Conservation (phyloP, 768 basidiomycete species). For the Russula foetens region DNA sequence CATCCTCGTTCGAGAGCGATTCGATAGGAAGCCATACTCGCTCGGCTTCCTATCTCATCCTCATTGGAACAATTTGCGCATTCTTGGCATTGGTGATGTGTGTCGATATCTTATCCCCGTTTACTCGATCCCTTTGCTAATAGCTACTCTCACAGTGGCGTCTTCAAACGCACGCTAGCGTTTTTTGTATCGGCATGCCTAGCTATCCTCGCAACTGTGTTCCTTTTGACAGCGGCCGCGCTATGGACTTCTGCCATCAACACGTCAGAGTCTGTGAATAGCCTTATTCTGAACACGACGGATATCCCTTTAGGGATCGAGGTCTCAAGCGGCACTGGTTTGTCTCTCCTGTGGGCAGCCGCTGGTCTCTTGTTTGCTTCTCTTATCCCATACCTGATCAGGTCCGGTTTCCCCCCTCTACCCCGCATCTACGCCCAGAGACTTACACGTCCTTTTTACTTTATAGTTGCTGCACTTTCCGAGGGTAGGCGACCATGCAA, state of each 20-base stretch:
- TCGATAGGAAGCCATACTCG: slow-evolving; percentile 57
- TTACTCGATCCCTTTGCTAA: slow-evolving; percentile 1
- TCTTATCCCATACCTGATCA: slow-evolving; percentile 68
- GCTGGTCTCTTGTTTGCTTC: slow-evolving; percentile 61
- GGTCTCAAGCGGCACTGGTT: slow-evolving; percentile 51
- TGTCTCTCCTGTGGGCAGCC: slow-evolving; percentile 68
- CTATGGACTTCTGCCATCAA: slow-evolving; percentile 75
- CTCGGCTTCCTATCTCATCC: slow-evolving; percentile 67
- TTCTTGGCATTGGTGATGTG: slow-evolving; percentile 60
- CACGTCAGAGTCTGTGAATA: slow-evolving; percentile 53
- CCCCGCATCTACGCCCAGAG: not conserved
- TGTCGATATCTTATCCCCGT: slow-evolving; percentile 25
- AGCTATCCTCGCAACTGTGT: slow-evolving; percentile 49
- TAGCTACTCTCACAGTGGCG: slow-evolving; percentile 39
- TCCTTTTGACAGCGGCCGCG: slow-evolving; percentile 59
- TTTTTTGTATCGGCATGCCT: slow-evolving; percentile 62
- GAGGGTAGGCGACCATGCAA: slow-evolving; percentile 36
- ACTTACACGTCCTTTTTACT: not conserved
- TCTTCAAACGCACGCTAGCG: slow-evolving; percentile 53
- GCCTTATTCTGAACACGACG: slow-evolving; percentile 33
- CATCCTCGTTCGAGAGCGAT: slow-evolving; percentile 44
- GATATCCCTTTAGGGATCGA: slow-evolving; percentile 50
- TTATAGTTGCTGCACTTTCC: slow-evolving; percentile 72
- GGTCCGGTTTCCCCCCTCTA: slow-evolving; percentile 35
- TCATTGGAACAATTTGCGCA: slow-evolving; percentile 63